Conservation (phyloP, 2,329 filamentous ascomycete genomes). For the Furcasterigmium furcatum region DNA sequence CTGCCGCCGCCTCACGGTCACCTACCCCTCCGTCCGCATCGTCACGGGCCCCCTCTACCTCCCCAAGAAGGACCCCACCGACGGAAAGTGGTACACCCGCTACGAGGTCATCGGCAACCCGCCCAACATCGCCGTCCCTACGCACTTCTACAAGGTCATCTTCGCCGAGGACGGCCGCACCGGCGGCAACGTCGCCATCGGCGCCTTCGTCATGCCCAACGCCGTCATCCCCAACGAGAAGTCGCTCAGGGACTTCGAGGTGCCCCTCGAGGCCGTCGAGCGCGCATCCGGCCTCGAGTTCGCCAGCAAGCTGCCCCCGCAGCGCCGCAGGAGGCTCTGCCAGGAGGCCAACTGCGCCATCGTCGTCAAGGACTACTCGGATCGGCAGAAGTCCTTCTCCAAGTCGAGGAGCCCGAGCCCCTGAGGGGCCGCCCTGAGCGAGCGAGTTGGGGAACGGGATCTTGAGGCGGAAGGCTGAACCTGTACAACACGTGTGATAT, state of each 20-base stretch:
- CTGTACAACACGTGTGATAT: neutral
- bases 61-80: conserved; percentile 73
- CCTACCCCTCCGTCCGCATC: conserved; percentile 84
- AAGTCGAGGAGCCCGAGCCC: conserved; percentile 24
- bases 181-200: conserved; percentile 77
- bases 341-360: conserved; percentile 82
- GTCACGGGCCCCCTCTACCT: conserved; percentile 94
- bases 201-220: conserved; percentile 94
- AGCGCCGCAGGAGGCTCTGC: conserved; percentile 77
- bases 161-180: conserved; percentile 79
- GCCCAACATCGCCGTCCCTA: conserved; percentile 92
- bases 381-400: conserved; percentile 56
- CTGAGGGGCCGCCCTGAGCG: neutral
- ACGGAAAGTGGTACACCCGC: conserved; percentile 91
- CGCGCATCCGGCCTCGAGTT: conserved; percentile 91
- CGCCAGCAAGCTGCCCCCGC: conserved; percentile 70
- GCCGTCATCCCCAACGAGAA: conserved; percentile 84
- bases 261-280: conserved; percentile 89
- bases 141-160: conserved; percentile 99
- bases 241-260: conserved; percentile 87
- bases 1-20: conserved; percentile 75
- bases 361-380: conserved; percentile 74
- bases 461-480: neutral
- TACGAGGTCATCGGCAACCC: conserved; percentile 96
- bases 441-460: neutral